Conservation (phyloP, 139 green algal genomes). For the Micractinium conductrix region DNA sequence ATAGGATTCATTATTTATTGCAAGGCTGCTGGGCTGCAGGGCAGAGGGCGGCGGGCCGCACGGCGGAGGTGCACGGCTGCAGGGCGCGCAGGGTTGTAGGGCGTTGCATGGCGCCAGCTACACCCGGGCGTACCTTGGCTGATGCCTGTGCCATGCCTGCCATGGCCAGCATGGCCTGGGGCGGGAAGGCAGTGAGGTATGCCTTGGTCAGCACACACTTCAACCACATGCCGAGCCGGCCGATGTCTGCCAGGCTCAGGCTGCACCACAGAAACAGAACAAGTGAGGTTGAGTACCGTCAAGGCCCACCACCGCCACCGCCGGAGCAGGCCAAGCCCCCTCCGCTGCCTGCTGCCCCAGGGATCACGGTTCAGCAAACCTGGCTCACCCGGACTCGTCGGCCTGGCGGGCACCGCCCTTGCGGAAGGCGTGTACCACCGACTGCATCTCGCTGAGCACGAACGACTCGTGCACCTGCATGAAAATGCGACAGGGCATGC, state of each 20-base stretch:
- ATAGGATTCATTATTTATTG: neutral
- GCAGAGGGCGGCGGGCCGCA: too few species aligned
- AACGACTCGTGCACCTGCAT: neutral
- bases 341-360: neutral
- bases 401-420: slow-evolving; percentile 6
- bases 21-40: too few species aligned
- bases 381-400: neutral
- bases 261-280: neutral
- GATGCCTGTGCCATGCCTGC: neutral
- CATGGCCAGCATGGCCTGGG: neutral
- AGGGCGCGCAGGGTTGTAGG: too few species aligned
- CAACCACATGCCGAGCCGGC: neutral
- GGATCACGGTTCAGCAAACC: too few species aligned
- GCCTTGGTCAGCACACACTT: neutral
- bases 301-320: neutral
- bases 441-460: neutral
- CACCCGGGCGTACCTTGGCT: neutral
- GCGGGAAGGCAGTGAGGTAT: neutral
- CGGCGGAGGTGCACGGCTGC: too few species aligned
- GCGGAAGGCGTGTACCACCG: neutral
- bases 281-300: neutral
- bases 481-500: too few species aligned
- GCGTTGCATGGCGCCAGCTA: too few species aligned
- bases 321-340: neutral
- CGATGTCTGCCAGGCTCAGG: neutral